Base-by-base conservation (phyloP, 331 rosid genomes). In the Cucumis variabilis region DNA sequence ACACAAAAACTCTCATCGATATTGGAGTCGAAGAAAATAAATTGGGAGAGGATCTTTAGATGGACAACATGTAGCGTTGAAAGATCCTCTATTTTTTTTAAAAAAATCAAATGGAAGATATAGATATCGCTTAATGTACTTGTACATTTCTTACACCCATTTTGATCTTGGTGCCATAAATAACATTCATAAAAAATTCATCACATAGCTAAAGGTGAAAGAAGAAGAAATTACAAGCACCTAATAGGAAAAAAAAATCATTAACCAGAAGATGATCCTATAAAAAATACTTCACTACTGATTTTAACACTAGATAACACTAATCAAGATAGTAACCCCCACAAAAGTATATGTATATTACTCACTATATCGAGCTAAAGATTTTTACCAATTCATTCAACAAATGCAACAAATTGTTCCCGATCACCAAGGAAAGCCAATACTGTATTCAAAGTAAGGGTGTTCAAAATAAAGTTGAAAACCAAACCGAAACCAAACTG, bases 321-420 rank as follows among this genome's bases (percentile, higher is more conserved):
- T 85, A 85, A 48, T 60, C 76, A 19, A 86, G 69, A 70, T 17
- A 50, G 24, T 37, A 70, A 84, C 23, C 73, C 76, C 30, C 88
- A 67, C 23, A 51, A 23, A 44, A 67, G n/a, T n/a, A n/a, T n/a
- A 84, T 58, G 82, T 53, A 79, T 77, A 87, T 84, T 51, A 95
- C 99, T 97, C 96, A 97, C 99, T 88, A 94, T 94, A 92, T 97
- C 95, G 88, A 97, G 95, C 91, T 86, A 98, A 91, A 97, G 93
- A 72, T 93, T 97, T 97, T 93, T 93, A 95, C 98, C 98, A 91
- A 97, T 93, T 98, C 99, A 97, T 90, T 97, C 96, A 84, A 97
- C 96, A 77, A 98, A 97, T 75, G 94, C 12, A 19, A 93, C 87
- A 83, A 97, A 95, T 62, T 81, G 90, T 33, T 95, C 94, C 79